Conservation (phyloP, 208 protist species). For the Trypanosoma theileri region DNA sequence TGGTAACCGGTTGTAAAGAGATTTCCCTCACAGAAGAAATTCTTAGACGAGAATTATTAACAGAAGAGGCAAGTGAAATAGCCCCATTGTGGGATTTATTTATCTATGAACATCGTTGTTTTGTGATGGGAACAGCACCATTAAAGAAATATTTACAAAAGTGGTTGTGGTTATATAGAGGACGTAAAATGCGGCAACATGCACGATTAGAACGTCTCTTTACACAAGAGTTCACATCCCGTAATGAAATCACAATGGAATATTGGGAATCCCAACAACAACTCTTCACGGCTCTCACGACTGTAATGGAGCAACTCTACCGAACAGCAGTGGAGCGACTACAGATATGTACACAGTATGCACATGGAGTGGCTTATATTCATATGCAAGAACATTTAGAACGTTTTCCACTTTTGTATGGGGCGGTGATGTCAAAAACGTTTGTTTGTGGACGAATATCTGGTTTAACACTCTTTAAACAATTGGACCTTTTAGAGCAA, state of each 20-base stretch:
- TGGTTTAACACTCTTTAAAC: slow-evolving; percentile 44
- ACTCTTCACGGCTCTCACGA: slow-evolving; percentile 24
- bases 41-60: slow-evolving; percentile 26
- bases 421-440: slow-evolving; percentile 42
- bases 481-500: slow-evolving; percentile 33
- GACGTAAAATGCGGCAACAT: slow-evolving; percentile 24
- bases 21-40: slow-evolving; percentile 34
- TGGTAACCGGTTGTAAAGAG: slow-evolving; percentile 13
- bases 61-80: slow-evolving; percentile 22
- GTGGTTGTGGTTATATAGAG: slow-evolving; percentile 39
- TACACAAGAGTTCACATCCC: slow-evolving; percentile 28
- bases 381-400: slow-evolving; percentile 40
- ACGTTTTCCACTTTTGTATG: slow-evolving; percentile 55
- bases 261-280: slow-evolving; percentile 17
- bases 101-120: slow-evolving; percentile 29
- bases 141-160: slow-evolving; percentile 34
- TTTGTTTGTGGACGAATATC: slow-evolving; percentile 43
- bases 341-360: slow-evolving; percentile 32
- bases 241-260: slow-evolving; percentile 31
- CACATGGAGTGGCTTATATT: slow-evolving; percentile 35
- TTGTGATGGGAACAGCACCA: slow-evolving; percentile 34
- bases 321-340: slow-evolving; percentile 42
- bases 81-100: slow-evolving; percentile 18
- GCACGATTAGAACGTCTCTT: slow-evolving; percentile 18
- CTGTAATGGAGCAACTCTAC: slow-evolving; percentile 36